Conservation (phyloP, 2,329 filamentous ascomycete species). For the Trichoderma oligosporum region DNA sequence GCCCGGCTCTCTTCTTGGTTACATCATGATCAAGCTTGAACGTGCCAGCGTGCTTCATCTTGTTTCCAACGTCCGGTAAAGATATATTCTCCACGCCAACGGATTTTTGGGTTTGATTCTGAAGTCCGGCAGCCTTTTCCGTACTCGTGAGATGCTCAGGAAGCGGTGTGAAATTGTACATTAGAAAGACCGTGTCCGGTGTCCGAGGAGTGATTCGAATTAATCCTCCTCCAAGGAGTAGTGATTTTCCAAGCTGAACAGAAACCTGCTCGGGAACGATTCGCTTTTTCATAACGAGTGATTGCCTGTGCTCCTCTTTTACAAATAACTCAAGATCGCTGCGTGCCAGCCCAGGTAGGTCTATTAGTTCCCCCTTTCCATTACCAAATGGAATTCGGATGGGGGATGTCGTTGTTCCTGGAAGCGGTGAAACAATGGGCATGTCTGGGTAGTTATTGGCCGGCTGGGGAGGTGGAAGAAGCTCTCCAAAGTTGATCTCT, state of each 20-base stretch:
- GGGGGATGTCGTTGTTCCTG: constrained; percentile 91
- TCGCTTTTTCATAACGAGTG: constrained; percentile 75
- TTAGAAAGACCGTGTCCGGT: constrained; percentile 62
- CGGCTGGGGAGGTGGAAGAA: constrained; percentile 72
- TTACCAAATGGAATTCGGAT: constrained; percentile 88
- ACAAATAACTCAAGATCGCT: constrained; percentile 70
- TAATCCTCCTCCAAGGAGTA: constrained; percentile 75
- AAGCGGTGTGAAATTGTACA: constrained; percentile 84
- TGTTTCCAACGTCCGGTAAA: constrained; percentile 52
- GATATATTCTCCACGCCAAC: constrained; percentile 62
- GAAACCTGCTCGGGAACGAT: constrained; percentile 68
- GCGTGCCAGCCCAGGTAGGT: constrained; percentile 80
- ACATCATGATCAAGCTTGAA: constrained; percentile 78
- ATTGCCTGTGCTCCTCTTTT: constrained; percentile 57
- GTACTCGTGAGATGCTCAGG: constrained; percentile 72
- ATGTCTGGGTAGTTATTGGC: constrained; percentile 77
- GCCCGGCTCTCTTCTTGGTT: constrained; percentile 72
- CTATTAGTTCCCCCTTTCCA: constrained; percentile 84
- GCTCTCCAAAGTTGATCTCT: constrained; percentile 42
- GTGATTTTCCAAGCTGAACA: constrained; percentile 71
- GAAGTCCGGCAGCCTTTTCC: constrained; percentile 72
- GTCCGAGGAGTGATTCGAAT: constrained; percentile 76
- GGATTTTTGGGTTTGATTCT: constrained; percentile 56
- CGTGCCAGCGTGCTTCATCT: constrained; percentile 66
- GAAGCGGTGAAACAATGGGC: constrained; percentile 79